Conservation (phyloP, 1,284 basidiomycete genomes). For the Entoloma clypeatum region DNA sequence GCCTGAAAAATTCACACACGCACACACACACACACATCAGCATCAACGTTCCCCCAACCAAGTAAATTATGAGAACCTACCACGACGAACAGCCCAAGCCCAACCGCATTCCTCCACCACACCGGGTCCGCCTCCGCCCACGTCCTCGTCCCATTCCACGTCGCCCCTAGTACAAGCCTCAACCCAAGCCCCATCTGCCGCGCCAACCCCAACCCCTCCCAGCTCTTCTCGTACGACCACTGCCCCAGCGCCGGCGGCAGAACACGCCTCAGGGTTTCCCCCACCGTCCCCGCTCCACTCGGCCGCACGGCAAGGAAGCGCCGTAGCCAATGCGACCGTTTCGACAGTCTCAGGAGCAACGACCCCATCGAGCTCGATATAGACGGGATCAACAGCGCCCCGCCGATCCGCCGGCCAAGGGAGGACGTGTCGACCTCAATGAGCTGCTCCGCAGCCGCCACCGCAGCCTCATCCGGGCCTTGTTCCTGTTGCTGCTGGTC, state of each 20-base stretch:
- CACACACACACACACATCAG: slow-evolving; percentile 2
- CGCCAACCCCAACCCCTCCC: slow-evolving; percentile 22
- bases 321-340: slow-evolving; percentile 43
- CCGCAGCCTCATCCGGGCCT: slow-evolving; percentile 21
- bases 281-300: too few relatives aligned
- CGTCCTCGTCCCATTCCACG: slow-evolving; percentile 52
- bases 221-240: slow-evolving; percentile 26
- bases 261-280: slow-evolving; percentile 3
- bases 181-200: slow-evolving; percentile 31
- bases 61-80: slow-evolving; percentile 35
- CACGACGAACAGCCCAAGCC: slow-evolving; percentile 63
- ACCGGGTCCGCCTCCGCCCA: slow-evolving; percentile 70
- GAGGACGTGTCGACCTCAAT: slow-evolving; percentile 55
- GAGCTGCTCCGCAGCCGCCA: slow-evolving; percentile 50
- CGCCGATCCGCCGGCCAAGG: slow-evolving; percentile 59
- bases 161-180: slow-evolving; percentile 39
- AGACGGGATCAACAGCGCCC: slow-evolving; percentile 60
- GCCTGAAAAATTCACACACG: slow-evolving; percentile 40
- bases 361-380: slow-evolving; percentile 63
- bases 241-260: slow-evolving; percentile 21
- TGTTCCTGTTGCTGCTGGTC: slow-evolving; percentile 12
- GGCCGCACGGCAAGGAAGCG: slow-evolving; percentile 52
- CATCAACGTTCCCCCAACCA: background rate
- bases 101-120: slow-evolving; percentile 74
- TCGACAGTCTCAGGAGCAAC: slow-evolving; percentile 52